phyloP scores from a whole-genome alignment of 176 grass and related monocot species.

The Olyra latifolia region DNA sequence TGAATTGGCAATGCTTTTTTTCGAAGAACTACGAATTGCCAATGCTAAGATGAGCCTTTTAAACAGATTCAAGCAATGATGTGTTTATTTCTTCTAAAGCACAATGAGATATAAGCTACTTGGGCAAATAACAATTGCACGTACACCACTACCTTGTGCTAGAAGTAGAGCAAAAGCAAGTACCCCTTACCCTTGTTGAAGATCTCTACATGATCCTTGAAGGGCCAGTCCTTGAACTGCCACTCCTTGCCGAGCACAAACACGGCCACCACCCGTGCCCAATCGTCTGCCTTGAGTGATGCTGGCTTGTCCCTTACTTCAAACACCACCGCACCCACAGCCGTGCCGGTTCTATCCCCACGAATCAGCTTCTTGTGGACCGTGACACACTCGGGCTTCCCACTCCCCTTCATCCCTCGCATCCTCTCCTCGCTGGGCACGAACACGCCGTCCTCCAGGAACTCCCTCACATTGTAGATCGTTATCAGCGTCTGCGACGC shows the following conservation, averaged over 20 bases:
- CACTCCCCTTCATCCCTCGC: conserved; percentile 67
- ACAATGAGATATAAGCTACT: background rate
- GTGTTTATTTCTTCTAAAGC: background rate
- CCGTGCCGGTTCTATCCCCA: conserved; percentile 41
- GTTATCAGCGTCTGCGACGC: conserved; percentile 90
- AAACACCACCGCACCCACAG: conserved; percentile 50
- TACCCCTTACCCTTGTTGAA: conserved; percentile 77
- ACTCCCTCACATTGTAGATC: conserved; percentile 93
- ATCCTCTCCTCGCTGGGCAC: conserved; percentile 86
- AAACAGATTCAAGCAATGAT: background rate
- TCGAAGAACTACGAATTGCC: background rate
- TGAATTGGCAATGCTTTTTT: background rate
- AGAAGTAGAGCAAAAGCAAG: background rate
- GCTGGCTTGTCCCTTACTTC: conserved; percentile 91
- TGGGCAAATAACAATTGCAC: background rate
- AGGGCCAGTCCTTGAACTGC: conserved; percentile 99
- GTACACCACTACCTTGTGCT: background rate
- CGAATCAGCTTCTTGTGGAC: conserved; percentile 94
- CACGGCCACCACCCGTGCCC: conserved; percentile 75
- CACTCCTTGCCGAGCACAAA: conserved; percentile 98
- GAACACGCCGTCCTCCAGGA: conserved; percentile 83
- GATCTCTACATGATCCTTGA: conserved; percentile 93
- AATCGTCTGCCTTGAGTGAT: conserved; percentile 72
- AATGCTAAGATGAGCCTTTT: background rate
- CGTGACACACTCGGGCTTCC: conserved; percentile 78